Base-by-base conservation (phyloP, 2,329 filamentous ascomycete genomes). In the Sporothrix brasiliensis region DNA sequence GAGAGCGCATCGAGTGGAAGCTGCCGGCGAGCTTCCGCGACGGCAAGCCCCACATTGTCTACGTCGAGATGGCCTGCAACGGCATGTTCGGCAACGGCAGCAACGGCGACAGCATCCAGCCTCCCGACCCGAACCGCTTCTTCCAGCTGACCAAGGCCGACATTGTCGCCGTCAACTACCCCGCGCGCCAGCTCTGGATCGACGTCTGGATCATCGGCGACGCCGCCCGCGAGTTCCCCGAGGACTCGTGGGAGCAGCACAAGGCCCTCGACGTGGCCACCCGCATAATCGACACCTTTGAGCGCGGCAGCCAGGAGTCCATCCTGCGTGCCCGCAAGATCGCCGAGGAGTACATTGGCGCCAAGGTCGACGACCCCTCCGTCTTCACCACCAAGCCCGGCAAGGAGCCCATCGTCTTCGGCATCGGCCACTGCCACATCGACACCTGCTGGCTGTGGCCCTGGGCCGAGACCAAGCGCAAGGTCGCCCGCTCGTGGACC, bases 371-470 rank as follows among this genome's bases (percentile, higher is more conserved):
- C 78, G 94, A 92, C 6, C 85, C 91, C 68, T 88, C 92, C 74
- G 93, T 99, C 11, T 99, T 98, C 77, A 86, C 92, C 53, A 88
- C 84, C 69, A 90, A 88, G 73, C 88, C 85, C 66, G 90, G 88
- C 73, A 89, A 90, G 34, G 85, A 91, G 47, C 88, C 92, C 1
- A 85, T 96, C 71, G 92, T 98, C 3, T 95, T 89, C 75, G 94
- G 89, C 49, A 94, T 98, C 74, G 95, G 95, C 0, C 93, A 99
- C 79, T 99, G 95, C 76, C 95, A 99, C 80, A 99, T 99, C 75
- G 95, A 98, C 80, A 97, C 91, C 39, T 97, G 94, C 80, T 99
- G 95, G 95, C 85, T 99, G 49, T 99, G 95, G 95, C 95, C 95
- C 0, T 99, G 93, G 87, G 95, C 91, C 11, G 95, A 99, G 83